Evolutionary conservation across 768 basidiomycete species (phyloP).

Genomic region (Leucogyrophana mollusca): DNA sequence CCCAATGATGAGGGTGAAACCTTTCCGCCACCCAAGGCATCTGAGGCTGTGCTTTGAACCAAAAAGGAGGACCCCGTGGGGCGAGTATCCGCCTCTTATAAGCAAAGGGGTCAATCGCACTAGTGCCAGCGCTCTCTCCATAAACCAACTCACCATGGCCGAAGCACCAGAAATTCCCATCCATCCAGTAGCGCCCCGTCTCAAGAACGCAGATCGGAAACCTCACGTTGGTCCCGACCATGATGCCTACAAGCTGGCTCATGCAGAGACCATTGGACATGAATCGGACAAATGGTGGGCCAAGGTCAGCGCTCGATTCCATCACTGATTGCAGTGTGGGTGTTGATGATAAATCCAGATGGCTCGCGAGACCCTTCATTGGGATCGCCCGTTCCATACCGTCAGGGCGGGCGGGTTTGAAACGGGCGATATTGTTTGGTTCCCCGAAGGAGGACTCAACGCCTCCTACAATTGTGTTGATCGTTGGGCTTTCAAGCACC

Average conservation of each 20-base stretch:
- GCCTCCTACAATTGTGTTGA: constrained; percentile 98
- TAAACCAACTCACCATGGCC: constrained; percentile 34
- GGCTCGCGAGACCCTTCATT: constrained; percentile 76
- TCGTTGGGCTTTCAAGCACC: constrained; percentile 89
- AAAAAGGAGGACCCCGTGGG: constrained; percentile 14
- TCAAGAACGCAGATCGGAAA: constrained; percentile 58
- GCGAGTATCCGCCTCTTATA: constrained; percentile 6
- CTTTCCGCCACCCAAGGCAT: background rate
- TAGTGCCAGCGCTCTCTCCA: background rate
- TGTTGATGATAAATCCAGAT: constrained; percentile 34
- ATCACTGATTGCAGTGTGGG: background rate
- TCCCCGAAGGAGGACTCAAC: constrained; percentile 91
- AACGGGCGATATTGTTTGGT: constrained; percentile 90
- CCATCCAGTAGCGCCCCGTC: constrained; percentile 77
- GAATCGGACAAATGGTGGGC: constrained; percentile 88
- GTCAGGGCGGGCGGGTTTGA: constrained; percentile 82
- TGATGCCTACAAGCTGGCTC: constrained; percentile 67
- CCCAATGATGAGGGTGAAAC: no score
- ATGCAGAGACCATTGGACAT: constrained; percentile 71
- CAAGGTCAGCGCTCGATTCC: constrained; percentile 43
- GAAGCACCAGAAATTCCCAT: constrained; percentile 37
- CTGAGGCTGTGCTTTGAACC: background rate
- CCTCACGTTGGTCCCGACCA: constrained; percentile 82
- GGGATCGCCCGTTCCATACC: constrained; percentile 88
- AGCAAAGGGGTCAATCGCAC: background rate